Conservation (phyloP, 1,284 basidiomycete genomes). For the Microbotryomycetes sp. region DNA sequence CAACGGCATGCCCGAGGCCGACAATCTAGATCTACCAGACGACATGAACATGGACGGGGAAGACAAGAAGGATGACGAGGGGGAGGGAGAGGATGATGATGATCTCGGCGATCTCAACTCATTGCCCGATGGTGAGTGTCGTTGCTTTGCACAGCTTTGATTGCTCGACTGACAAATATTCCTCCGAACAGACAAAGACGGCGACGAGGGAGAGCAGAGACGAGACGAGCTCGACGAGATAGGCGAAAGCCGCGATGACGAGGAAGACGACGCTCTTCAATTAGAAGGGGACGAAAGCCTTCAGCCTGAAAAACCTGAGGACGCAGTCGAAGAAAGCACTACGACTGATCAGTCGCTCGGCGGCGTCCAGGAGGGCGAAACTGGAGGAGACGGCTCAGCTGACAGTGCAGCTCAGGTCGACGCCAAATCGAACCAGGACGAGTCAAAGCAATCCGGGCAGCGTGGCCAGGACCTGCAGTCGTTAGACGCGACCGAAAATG, state of each 20-base stretch:
- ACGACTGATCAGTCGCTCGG: constrained; percentile 29
- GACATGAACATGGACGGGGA: constrained; percentile 57
- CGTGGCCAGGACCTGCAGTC: constrained; percentile 2
- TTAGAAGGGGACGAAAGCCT: constrained; percentile 25
- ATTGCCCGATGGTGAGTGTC: constrained; percentile 11
- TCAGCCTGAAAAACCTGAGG: constrained; percentile 24
- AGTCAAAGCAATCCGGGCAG: constrained; percentile 4
- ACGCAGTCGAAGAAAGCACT: constrained; percentile 3
- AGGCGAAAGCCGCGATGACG: constrained; percentile 35
- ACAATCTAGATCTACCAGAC: constrained; percentile 75
- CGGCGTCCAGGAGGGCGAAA: constrained; percentile 36
- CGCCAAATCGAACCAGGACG: constrained; percentile 41
- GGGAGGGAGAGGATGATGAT: constrained; percentile 35
- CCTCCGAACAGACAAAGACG: constrained; percentile 1
- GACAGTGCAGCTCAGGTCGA: constrained; percentile 45
- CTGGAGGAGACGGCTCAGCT: constrained; percentile 32
- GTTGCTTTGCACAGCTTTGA: not conserved
- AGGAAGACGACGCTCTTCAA: constrained; percentile 35
- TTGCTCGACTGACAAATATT: not conserved
- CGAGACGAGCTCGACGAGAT: constrained; percentile 39
- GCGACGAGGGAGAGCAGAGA: constrained; percentile 27
- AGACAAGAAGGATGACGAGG: constrained; percentile 26
- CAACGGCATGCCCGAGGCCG: constrained; percentile 61
- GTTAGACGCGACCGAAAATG: constrained; percentile 8
- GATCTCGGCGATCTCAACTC: constrained; percentile 37